A percentile compares a stretch with the other conserved stretches of the same genome.
Evolutionary conservation across 2,329 filamentous ascomycete genomes (phyloP).

Genomic region (Neophaeococcomyces mojaviensis): DNA sequence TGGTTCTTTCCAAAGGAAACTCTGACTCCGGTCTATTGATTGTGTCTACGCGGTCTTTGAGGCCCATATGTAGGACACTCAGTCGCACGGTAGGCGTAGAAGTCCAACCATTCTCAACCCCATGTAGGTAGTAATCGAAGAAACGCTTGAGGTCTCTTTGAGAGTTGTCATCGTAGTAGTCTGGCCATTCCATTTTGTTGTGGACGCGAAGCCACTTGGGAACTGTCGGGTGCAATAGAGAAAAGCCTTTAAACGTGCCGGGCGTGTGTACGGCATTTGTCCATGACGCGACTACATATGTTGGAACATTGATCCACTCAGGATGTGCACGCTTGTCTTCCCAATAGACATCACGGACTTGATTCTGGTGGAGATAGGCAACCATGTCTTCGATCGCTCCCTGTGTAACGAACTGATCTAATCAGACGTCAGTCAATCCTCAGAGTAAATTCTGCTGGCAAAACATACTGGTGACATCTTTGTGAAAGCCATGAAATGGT

Average conservation of each 20-base stretch:
- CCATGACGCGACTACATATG: constrained; percentile 30
- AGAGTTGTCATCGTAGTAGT: constrained; percentile 32
- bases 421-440: too few relatives aligned
- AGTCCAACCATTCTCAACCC: constrained; percentile 39
- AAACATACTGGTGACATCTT: neutral
- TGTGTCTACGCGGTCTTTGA: neutral
- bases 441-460: too few relatives aligned
- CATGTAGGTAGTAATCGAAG: constrained; percentile 41
- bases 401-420: too few relatives aligned
- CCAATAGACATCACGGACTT: constrained; percentile 32
- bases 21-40: constrained; percentile 46
- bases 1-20: constrained; percentile 61
- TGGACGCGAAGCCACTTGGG: constrained; percentile 21
- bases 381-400: too few relatives aligned
- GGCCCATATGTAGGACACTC: constrained; percentile 6
- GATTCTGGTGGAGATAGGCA: too few relatives aligned
- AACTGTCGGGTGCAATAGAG: constrained; percentile 27
- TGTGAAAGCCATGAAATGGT: neutral
- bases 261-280: constrained; percentile 30
- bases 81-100: constrained; percentile 36
- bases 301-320: constrained; percentile 29
- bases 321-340: constrained; percentile 33
- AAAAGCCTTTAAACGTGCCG: constrained; percentile 21
- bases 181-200: constrained; percentile 38
- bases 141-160: constrained; percentile 34